Conservation (phyloP, 1,284 basidiomycete genomes). For the Rhizoctonia solani region DNA sequence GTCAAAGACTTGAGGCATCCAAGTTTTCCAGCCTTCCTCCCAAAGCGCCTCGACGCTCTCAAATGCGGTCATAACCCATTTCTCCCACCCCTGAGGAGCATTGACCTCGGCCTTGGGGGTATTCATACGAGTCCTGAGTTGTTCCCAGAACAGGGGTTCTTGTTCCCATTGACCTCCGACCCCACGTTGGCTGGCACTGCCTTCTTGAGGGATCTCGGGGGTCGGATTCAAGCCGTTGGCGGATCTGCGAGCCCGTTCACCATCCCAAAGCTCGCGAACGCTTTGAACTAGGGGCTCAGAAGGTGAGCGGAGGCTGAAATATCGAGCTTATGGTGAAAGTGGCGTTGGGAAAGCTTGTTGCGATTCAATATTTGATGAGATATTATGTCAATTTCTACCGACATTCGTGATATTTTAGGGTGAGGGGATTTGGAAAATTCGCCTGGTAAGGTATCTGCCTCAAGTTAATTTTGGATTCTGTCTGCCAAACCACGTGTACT, state of each 20-base stretch:
- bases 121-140: slow-evolving; percentile 60
- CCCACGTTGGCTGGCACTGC: slow-evolving; percentile 60
- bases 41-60: slow-evolving; percentile 81
- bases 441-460: background rate
- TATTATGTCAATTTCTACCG: slow-evolving; percentile 83
- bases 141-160: slow-evolving; percentile 69
- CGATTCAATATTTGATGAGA: slow-evolving; percentile 89
- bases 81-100: slow-evolving; percentile 51
- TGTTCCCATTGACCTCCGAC: slow-evolving; percentile 67
- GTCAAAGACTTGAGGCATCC: slow-evolving; percentile 51
- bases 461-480: slow-evolving; percentile 22
- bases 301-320: slow-evolving; percentile 58
- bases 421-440: slow-evolving; percentile 50
- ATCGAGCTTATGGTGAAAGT: slow-evolving; percentile 73
- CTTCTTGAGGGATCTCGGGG: slow-evolving; percentile 67
- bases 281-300: slow-evolving; percentile 82
- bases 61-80: slow-evolving; percentile 84
- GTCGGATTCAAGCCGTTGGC: slow-evolving; percentile 68
- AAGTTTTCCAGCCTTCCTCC: slow-evolving; percentile 60
- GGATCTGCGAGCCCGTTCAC: slow-evolving; percentile 76
- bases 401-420: slow-evolving; percentile 67
- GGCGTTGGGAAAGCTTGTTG: slow-evolving; percentile 63
- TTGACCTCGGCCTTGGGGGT: slow-evolving; percentile 49
- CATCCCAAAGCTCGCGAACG: slow-evolving; percentile 93
- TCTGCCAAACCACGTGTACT: background rate